Percentiles rank a stretch among this genome's conserved stretches.
phyloP scores from a whole-genome alignment of 2,329 filamentous ascomycete species.

The Cladosporium sp. region DNA sequence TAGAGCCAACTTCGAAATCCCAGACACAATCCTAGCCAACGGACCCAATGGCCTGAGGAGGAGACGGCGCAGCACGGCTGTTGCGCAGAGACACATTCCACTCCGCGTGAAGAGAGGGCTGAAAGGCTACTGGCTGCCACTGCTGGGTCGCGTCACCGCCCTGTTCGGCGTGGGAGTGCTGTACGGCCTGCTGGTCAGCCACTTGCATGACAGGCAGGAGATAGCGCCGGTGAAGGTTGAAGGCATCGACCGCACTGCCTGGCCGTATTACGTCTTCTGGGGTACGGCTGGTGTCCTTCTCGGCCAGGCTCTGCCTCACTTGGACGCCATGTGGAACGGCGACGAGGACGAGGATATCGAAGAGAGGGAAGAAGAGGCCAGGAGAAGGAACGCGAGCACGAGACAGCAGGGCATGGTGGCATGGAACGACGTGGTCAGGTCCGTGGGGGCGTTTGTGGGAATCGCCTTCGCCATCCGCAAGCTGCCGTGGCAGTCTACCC shows the following conservation, averaged over 20 bases:
- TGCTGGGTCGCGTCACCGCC: slow-evolving; percentile 37
- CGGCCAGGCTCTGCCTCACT: slow-evolving; percentile 76
- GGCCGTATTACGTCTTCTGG: slow-evolving; percentile 76
- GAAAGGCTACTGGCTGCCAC: slow-evolving; percentile 41
- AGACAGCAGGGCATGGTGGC: slow-evolving; percentile 19
- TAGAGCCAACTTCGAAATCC: slow-evolving; percentile 17
- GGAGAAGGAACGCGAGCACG: slow-evolving; percentile 12
- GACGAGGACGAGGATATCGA: slow-evolving; percentile 40
- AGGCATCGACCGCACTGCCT: slow-evolving; percentile 51
- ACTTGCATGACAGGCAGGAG: slow-evolving; percentile 67
- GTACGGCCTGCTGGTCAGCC: slow-evolving; percentile 77
- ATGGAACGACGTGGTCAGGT: slow-evolving; percentile 70
- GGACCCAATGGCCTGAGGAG: slow-evolving; percentile 19
- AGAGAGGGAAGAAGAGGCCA: slow-evolving; percentile 13
- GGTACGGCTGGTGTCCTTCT: slow-evolving; percentile 72
- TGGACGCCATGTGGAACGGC: slow-evolving; percentile 70
- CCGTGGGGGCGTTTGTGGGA: slow-evolving; percentile 67
- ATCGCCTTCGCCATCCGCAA: slow-evolving; percentile 81
- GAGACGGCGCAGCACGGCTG: slow-evolving; percentile 22
- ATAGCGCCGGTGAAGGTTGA: slow-evolving; percentile 61
- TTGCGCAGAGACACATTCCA: slow-evolving; percentile 17
- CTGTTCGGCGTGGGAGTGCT: slow-evolving; percentile 76
- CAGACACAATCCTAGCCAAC: slow-evolving; percentile 18
- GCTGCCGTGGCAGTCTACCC: slow-evolving; percentile 87
- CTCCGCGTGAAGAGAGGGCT: slow-evolving; percentile 22